Evolutionary conservation across 116 monocot genomes (phyloP).

Genomic region (Posidonia oceanica): DNA sequence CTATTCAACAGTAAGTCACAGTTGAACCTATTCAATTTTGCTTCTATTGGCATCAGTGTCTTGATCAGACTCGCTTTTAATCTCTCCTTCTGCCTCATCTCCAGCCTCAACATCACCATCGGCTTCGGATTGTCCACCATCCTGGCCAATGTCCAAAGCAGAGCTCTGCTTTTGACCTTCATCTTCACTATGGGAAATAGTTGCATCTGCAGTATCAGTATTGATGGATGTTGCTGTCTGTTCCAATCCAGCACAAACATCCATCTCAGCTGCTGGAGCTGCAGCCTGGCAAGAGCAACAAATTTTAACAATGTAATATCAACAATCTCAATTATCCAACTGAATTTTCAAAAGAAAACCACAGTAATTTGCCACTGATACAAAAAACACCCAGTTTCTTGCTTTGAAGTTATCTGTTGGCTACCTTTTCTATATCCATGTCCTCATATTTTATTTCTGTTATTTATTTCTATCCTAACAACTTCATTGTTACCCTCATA

Average conservation of each 20-base stretch:
- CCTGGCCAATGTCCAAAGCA: slow-evolving; percentile 39
- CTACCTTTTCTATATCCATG: too few species aligned
- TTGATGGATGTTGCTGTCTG: slow-evolving; percentile 42
- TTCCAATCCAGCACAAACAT: slow-evolving; percentile 42
- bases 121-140: slow-evolving; percentile 53
- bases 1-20: too few species aligned
- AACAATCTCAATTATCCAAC: not conserved
- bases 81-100: slow-evolving; percentile 14
- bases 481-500: too few species aligned
- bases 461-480: too few species aligned
- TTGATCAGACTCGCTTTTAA: slow-evolving; percentile 9
- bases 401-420: too few species aligned
- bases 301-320: not conserved
- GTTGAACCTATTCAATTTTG: not conserved
- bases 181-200: slow-evolving; percentile 15
- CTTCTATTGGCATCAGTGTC: slow-evolving; percentile 4
- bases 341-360: not conserved
- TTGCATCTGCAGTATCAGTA: slow-evolving; percentile 29
- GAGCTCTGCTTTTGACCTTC: slow-evolving; percentile 69
- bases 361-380: too few species aligned
- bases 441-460: too few species aligned
- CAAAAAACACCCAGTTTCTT: too few species aligned
- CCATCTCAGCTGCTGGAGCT: slow-evolving; percentile 34
- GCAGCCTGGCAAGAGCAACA: slow-evolving; percentile 24
- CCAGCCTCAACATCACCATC: slow-evolving; percentile 44